Conservation (phyloP, 305 asterid species). For the Fraxinus nigra region DNA sequence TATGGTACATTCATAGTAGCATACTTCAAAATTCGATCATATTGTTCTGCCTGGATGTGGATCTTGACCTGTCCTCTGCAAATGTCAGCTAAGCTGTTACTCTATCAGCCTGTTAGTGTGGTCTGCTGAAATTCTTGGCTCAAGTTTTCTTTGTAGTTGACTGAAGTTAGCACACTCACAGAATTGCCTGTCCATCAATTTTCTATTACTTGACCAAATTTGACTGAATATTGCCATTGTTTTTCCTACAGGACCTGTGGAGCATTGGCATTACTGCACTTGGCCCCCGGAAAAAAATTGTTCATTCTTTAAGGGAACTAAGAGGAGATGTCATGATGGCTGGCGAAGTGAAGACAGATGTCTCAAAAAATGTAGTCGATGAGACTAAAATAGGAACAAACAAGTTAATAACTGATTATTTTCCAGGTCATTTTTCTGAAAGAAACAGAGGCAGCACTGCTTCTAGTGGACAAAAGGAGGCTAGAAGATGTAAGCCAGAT, state of each 20-base stretch:
- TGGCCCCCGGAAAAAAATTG: conserved; percentile 89
- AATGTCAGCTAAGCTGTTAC: neutral
- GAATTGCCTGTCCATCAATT: neutral
- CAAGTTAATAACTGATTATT: conserved; percentile 92
- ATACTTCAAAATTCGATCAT: conserved; percentile 7
- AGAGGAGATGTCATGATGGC: conserved; percentile 34
- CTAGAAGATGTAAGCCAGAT: conserved; percentile 29
- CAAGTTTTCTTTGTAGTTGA: conserved; percentile 6
- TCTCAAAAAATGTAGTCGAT: conserved; percentile 33
- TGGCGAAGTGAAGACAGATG: conserved; percentile 39
- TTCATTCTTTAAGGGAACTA: conserved; percentile 59
- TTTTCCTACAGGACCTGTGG: conserved; percentile 60
- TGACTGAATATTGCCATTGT: conserved; percentile 9
- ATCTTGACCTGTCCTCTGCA: neutral
- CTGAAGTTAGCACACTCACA: neutral
- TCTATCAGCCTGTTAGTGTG: neutral
- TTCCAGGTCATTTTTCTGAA: conserved; percentile 45
- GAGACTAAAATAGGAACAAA: conserved; percentile 44
- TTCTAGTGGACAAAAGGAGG: conserved; percentile 34
- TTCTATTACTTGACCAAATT: neutral
- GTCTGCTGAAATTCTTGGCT: neutral
- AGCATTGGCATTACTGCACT: conserved; percentile 79
- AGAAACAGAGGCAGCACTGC: conserved; percentile 32
- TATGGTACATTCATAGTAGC: neutral
- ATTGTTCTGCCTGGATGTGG: neutral